These are phyloP conservation scores for Cruciata laevipes DNA, from an alignment of 257 asterid genomes.

Conservation along the genomic window DNA sequence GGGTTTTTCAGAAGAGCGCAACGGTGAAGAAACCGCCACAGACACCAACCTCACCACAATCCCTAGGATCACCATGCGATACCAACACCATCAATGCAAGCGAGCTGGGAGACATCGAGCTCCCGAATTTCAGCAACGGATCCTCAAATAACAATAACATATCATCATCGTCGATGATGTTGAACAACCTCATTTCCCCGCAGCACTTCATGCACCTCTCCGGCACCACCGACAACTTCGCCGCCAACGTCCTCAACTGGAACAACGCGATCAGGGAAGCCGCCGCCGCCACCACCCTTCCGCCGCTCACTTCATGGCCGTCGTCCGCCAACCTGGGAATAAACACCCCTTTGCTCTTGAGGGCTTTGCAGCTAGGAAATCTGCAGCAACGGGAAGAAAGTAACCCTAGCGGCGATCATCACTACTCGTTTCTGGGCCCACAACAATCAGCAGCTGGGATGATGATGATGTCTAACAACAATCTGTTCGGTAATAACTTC, in stretches of 20 bases:
- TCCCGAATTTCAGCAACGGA: slow-evolving; percentile 32
- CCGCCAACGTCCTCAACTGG: slow-evolving; percentile 28
- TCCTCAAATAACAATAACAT: slow-evolving; percentile 16
- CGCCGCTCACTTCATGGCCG: slow-evolving; percentile 45
- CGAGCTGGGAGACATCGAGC: slow-evolving; percentile 51
- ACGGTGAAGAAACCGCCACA: slow-evolving; percentile 46
- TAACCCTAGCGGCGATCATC: slow-evolving; percentile 1
- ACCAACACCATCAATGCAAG: slow-evolving; percentile 31
- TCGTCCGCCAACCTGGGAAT: slow-evolving; percentile 34
- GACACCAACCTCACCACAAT: slow-evolving; percentile 45
- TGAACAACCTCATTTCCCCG: slow-evolving; percentile 22
- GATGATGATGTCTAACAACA: slow-evolving; percentile 4
- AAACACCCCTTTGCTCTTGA: slow-evolving; percentile 48
- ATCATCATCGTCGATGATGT: slow-evolving; percentile 10
- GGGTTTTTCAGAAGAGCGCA: slow-evolving; percentile 68
- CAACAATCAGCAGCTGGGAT: slow-evolving; percentile 14
- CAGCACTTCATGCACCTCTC: not conserved
- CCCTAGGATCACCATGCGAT: slow-evolving; percentile 55
- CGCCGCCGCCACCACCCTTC: slow-evolving; percentile 25
- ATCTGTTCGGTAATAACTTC: slow-evolving; percentile 32
- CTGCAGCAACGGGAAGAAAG: slow-evolving; percentile 14
- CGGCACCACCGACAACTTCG: slow-evolving; percentile 1
- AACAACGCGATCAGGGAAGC: slow-evolving; percentile 20
- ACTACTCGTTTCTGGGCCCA: slow-evolving; percentile 23
- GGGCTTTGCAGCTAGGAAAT: slow-evolving; percentile 61